Evolutionary conservation across 2,329 filamentous ascomycete species (phyloP), one percentile per base, ranked within the genome.

Genomic region (Pochonia chlamydosporia): DNA sequence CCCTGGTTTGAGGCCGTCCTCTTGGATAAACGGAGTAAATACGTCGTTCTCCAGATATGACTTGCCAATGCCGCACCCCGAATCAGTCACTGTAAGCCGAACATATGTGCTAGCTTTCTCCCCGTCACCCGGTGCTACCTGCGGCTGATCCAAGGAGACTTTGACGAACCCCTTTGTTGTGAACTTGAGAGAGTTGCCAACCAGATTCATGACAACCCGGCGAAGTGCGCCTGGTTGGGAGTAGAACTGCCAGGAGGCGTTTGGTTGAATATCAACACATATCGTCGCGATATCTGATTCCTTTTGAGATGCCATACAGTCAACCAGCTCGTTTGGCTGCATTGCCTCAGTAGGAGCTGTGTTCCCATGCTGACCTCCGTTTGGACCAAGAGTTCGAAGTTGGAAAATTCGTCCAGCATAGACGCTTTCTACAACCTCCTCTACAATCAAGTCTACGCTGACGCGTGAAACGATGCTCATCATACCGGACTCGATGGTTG

Each of bases 21-120:
- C 84, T 52, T 88, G 84, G 0, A 72, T 63, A 49, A 87, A 87
- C 0, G 82, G 79, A 0, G 74, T 78, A 56, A 82, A 88, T 0
- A 87, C 62, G 13, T 74, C 72, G 8, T 78, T 74, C 18, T 75
- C 70, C 10, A 86, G 63, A 52, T 80, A 88, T 9, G 84, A 78
- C 5, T 77, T 68, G 0, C 75, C 75, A 28, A 88, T 88, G 1
- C 84, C 85, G 39, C 73, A 74, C 1, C 84, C 85, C 0, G 84
- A 83, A 54, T 88, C 84, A 0, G 70, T 68, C 2, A 88, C 75
- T 0, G 69, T 75, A 5, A 82, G 55, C 0, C 54, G 31, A 36
- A 49, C 47, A 42, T 30, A 37, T 2, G 47, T 59, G 3, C 65
- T 53, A 9, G 51, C 47, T 6, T 49, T 44, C 14, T 55, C 49